These are phyloP conservation scores for Marasmius sp. DNA, from an alignment of 1,284 basidiomycete species.

Conservation along the genomic window DNA sequence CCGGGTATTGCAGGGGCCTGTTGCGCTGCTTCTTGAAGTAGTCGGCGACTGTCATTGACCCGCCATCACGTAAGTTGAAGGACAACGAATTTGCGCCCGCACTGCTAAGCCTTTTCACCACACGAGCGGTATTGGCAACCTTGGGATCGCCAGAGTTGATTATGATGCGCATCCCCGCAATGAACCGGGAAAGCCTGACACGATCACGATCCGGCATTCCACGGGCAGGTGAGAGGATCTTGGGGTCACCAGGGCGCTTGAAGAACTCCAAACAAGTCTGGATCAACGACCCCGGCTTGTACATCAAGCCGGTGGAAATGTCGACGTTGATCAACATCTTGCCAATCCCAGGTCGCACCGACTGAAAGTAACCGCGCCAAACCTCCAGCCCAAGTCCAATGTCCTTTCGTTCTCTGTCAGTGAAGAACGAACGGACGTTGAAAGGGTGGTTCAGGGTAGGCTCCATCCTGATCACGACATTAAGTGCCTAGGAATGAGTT, in stretches of 20 bases:
- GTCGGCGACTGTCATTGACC: conserved; percentile 43
- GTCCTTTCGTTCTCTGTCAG: conserved; percentile 43
- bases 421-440: conserved; percentile 65
- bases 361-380: conserved; percentile 49
- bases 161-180: conserved; percentile 43
- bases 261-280: conserved; percentile 48
- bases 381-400: conserved; percentile 34
- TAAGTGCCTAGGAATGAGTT: conserved; percentile 43
- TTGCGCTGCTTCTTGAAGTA: conserved; percentile 47
- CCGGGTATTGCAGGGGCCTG: conserved; percentile 40
- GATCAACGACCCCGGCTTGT: conserved; percentile 39
- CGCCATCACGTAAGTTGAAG: conserved; percentile 45
- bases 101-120: conserved; percentile 43
- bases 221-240: conserved; percentile 32
- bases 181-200: conserved; percentile 46
- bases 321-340: conserved; percentile 62
- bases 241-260: conserved; percentile 23
- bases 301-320: conserved; percentile 64
- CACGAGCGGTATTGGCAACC: conserved; percentile 28
- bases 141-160: conserved; percentile 21
- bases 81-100: conserved; percentile 39
- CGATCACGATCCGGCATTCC: conserved; percentile 46
- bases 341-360: conserved; percentile 53
- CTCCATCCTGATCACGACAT: conserved; percentile 62
- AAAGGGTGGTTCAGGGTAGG: conserved; percentile 56